Conservation (phyloP, 2,329 filamentous ascomycete species). For the Phaeosphaeria sp. region DNA sequence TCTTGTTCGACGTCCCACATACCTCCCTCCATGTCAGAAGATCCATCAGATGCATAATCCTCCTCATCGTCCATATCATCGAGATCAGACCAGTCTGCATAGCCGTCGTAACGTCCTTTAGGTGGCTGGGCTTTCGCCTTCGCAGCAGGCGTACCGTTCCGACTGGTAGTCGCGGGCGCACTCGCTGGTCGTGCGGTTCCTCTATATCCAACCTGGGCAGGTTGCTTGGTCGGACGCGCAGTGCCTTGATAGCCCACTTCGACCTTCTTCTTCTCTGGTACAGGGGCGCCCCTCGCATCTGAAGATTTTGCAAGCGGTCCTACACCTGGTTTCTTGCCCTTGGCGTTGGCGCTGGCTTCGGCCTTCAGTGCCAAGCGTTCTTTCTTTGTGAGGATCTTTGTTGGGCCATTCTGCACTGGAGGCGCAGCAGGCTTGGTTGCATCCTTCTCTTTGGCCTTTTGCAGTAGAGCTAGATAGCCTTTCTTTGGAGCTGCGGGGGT, state of each 20-base stretch:
- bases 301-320: constrained; percentile 17
- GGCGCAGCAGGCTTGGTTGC: constrained; percentile 59
- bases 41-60: constrained; percentile 68
- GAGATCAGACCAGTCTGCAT: constrained; percentile 48
- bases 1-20: constrained; percentile 76
- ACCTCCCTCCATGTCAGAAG: constrained; percentile 81
- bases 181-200: constrained; percentile 42
- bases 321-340: constrained; percentile 40
- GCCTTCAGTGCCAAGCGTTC: constrained; percentile 56
- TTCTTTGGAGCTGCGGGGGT: constrained; percentile 65
- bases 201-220: constrained; percentile 46
- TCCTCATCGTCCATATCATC: constrained; percentile 62
- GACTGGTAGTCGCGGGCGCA: constrained; percentile 29
- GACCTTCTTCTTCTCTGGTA: constrained; percentile 46
- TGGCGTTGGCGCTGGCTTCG: constrained; percentile 50
- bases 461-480: constrained; percentile 76
- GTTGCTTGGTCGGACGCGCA: constrained; percentile 50
- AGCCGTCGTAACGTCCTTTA: constrained; percentile 46
- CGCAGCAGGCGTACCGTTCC: constrained; percentile 29
- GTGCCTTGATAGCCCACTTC: constrained; percentile 57
- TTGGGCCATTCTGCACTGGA: constrained; percentile 76
- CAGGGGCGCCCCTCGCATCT: constrained; percentile 32
- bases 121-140: constrained; percentile 38
- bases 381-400: constrained; percentile 68
- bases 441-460: constrained; percentile 69